Base-by-base conservation (phyloP, 805 yeast genomes). In the Teunomyces stri region DNA sequence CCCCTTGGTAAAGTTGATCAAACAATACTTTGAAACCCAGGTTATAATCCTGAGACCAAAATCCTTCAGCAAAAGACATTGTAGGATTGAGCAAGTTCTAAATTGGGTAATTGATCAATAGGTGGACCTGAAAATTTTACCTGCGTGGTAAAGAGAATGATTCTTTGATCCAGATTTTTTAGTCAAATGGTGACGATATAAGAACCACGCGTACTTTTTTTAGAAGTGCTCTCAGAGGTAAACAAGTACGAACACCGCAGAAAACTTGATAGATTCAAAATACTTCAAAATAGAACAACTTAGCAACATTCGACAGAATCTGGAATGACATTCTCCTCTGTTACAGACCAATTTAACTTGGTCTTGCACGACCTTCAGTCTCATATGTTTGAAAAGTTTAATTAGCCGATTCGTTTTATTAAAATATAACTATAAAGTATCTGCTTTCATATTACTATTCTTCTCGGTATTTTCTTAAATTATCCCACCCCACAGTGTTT, bases 11-110 rank as follows among this genome's bases (percentile, higher is more conserved):
- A 36, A 84, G 68, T 52, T 79, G 78, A 18, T 67, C 70, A 54
- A 82, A 84, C 6, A 84, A 67, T 2, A 69, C 65, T 43, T 74
- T 69, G 41, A 78, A 64, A 31, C 87, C 84, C 65, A 76, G 66
- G 11, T 73, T 67, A 58, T 83, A 81, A 59, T 85, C 91, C 25
- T 71, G 72, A 6, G 89, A 75, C 95, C 95, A 87, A 66, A 87
- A 87, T 55, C 83, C 80, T 55, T 85, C 89, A 4, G 88, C 81
- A 67, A 87, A 85, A 16, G 88, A 79, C 77, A 72, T 72, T 13
- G 35, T 31, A 7, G 11, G 18, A 31, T 10, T 33, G 20, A 12
- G 7, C n/a, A 9, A 7, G 37, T 6, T 7, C 11, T 25, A 25
- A 25, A 7, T 25, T 25, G 27, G 4, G 27, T 25, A 25, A 25